Conservation (phyloP, 805 yeast species). For the Tetrapisispora nanseiensis region DNA sequence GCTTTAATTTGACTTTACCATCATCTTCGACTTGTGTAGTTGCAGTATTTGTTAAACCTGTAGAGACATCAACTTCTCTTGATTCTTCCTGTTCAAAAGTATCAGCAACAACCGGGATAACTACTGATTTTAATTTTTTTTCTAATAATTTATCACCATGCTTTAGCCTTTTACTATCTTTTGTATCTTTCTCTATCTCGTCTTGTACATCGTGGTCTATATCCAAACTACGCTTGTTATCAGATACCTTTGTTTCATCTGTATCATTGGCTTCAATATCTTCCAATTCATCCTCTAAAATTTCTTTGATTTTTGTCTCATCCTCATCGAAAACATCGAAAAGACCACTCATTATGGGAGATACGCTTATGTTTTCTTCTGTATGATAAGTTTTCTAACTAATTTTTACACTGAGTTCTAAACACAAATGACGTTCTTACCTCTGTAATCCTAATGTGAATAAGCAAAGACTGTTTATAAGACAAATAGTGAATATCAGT, state of each 20-base stretch:
- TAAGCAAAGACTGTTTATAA: too few relatives aligned
- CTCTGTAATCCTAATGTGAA: too few relatives aligned
- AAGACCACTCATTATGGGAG: conserved; percentile 12
- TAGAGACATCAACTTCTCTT: conserved; percentile 76
- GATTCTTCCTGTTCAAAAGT: conserved; percentile 82
- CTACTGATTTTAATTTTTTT: conserved; percentile 36
- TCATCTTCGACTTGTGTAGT: conserved; percentile 33
- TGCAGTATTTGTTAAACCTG: conserved; percentile 47
- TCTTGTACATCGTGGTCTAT: conserved; percentile 11
- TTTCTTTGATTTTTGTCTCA: conserved; percentile 13
- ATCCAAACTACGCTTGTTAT: conserved; percentile 10
- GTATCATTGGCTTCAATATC: conserved; percentile 1
- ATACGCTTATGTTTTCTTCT: too few relatives aligned
- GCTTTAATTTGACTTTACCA: conserved; percentile 61
- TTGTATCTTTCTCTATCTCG: conserved; percentile 4
- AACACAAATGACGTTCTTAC: too few relatives aligned
- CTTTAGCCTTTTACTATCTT: conserved; percentile 18
- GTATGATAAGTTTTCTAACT: too few relatives aligned
- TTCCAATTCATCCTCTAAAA: conserved; percentile 10
- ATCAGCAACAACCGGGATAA: conserved; percentile 74
- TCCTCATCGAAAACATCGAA: conserved; percentile 29
- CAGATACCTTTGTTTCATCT: not conserved
- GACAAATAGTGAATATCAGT: too few relatives aligned
- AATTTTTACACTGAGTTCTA: too few relatives aligned
- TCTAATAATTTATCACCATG: conserved; percentile 25